Percentiles rank a stretch among this genome's conserved stretches.
These are phyloP conservation scores for Candolleomyces efflorescens DNA, from an alignment of 768 basidiomycete genomes.

Conservation along the genomic window DNA sequence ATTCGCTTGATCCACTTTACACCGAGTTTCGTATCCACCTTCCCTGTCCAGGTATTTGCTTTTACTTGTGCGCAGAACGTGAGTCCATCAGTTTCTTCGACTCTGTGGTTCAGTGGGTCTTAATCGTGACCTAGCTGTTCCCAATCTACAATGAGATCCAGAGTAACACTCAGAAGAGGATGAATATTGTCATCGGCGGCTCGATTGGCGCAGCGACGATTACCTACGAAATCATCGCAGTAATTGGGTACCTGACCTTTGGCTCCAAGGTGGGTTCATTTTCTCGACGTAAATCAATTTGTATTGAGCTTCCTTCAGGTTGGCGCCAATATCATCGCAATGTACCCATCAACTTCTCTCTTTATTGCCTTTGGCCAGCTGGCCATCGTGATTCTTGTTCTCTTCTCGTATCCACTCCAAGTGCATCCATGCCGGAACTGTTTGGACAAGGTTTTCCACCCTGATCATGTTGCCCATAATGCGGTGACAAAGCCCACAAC, in stretches of 20 bases:
- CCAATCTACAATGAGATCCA: slow-evolving; percentile 91
- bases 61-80: slow-evolving; percentile 95
- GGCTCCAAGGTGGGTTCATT: slow-evolving; percentile 62
- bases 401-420: slow-evolving; percentile 93
- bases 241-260: slow-evolving; percentile 92
- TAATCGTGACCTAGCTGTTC: slow-evolving; percentile 58
- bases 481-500: slow-evolving; percentile 19
- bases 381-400: slow-evolving; percentile 86
- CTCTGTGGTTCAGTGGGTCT: background rate
- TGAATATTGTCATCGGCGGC: slow-evolving; percentile 84
- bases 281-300: background rate
- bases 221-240: slow-evolving; percentile 84
- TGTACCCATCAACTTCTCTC: slow-evolving; percentile 87
- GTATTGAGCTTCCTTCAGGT: slow-evolving; percentile 43
- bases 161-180: slow-evolving; percentile 71
- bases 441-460: slow-evolving; percentile 82
- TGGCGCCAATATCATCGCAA: slow-evolving; percentile 89
- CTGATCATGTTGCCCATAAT: slow-evolving; percentile 23
- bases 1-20: slow-evolving; percentile 71
- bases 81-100: slow-evolving; percentile 26
- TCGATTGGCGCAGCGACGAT: slow-evolving; percentile 83
- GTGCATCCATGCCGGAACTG: slow-evolving; percentile 91
- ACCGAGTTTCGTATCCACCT: slow-evolving; percentile 73
- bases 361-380: slow-evolving; percentile 92
- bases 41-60: slow-evolving; percentile 92